Conservation (phyloP, 2,329 filamentous ascomycete species). For the Aspergillus sp. region DNA sequence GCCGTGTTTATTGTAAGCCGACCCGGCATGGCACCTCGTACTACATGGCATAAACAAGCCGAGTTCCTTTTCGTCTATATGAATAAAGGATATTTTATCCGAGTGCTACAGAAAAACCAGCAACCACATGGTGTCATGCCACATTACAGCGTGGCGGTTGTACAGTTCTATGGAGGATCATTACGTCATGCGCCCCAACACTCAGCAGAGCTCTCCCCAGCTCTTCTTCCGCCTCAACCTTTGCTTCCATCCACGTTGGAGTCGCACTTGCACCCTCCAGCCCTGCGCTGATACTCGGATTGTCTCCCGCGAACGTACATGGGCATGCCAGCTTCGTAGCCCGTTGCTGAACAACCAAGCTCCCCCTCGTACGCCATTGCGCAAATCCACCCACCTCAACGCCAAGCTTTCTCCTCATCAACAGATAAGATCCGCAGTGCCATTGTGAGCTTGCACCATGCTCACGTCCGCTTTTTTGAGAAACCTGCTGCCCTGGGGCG, state of each 20-base stretch:
- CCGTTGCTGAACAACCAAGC: background rate
- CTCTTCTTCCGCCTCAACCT: conserved; percentile 2
- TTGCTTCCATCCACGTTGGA: too few relatives aligned
- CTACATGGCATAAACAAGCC: too few relatives aligned
- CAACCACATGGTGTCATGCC: background rate
- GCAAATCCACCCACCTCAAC: background rate
- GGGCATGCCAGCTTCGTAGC: background rate
- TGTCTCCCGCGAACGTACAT: background rate
- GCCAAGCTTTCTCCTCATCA: conserved; percentile 3
- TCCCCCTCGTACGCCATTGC: too few relatives aligned
- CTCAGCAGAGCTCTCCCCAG: background rate
- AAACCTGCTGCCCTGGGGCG: conserved; percentile 24
- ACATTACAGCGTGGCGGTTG: background rate
- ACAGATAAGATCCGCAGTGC: background rate
- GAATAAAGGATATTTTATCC: background rate
- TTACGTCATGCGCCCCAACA: conserved; percentile 8
- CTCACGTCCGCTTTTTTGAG: conserved; percentile 12
- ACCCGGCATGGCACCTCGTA: too few relatives aligned
- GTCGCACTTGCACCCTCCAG: background rate
- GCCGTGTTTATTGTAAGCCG: too few relatives aligned
- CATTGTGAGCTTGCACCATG: background rate
- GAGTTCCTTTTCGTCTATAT: too few relatives aligned
- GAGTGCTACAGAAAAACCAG: background rate
- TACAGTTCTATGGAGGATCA: background rate
- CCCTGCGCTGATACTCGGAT: background rate